Conservation (phyloP, 352 stramenopile genomes). For the Phytophthora brassicae region DNA sequence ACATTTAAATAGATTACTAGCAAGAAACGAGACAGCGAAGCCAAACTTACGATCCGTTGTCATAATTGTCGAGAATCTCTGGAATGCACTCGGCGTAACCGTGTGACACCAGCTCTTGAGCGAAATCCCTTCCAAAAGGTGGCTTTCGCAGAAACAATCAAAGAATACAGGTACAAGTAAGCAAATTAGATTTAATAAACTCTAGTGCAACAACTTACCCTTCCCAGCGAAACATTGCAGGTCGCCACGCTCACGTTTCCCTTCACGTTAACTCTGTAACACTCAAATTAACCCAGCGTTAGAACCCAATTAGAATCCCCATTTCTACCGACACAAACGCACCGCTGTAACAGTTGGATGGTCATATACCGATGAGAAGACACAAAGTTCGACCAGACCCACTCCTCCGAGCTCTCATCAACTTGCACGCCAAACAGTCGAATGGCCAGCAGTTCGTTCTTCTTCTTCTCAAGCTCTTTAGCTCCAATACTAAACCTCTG, state of each 20-base stretch:
- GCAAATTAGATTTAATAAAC: not conserved
- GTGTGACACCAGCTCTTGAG: conserved; percentile 55
- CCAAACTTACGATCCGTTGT: conserved; percentile 54
- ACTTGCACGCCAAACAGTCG: conserved; percentile 75
- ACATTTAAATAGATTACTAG: not conserved
- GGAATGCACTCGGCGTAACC: conserved; percentile 66
- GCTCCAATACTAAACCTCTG: not conserved
- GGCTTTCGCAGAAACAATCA: conserved; percentile 32
- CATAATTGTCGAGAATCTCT: conserved; percentile 61
- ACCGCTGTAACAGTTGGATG: conserved; percentile 62
- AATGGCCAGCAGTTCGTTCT: conserved; percentile 55
- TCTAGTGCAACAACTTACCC: conserved; percentile 25
- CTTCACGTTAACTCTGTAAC: conserved; percentile 23
- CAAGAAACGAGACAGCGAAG: not conserved
- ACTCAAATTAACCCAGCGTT: not conserved
- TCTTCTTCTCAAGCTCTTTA: conserved; percentile 1
- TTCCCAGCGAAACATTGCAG: conserved; percentile 51
- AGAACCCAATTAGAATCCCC: not conserved
- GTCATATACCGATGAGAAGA: conserved; percentile 67
- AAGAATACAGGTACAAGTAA: too few species aligned
- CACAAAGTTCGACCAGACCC: conserved; percentile 67
- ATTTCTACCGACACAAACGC: conserved; percentile 13
- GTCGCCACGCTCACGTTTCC: conserved; percentile 46
- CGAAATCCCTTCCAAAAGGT: conserved; percentile 57
- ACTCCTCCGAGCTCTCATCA: conserved; percentile 67